Conservation (phyloP, 495 filamentous ascomycete genomes). For the Tuber umbilicatum region DNA sequence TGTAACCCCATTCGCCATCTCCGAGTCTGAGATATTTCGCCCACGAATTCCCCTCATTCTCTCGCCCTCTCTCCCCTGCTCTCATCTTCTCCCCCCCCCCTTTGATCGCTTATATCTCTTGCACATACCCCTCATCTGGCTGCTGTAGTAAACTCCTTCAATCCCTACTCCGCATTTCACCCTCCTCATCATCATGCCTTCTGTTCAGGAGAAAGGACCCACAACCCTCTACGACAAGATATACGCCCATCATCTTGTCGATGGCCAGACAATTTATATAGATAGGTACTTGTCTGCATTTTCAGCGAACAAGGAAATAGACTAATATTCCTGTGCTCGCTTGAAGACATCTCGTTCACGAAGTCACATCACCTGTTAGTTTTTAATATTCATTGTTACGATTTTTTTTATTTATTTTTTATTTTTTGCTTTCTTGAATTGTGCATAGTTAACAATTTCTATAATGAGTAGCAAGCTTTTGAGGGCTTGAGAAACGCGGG, state of each 20-base stretch:
- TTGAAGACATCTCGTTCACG: slow-evolving; percentile 93
- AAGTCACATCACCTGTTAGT: slow-evolving; percentile 87
- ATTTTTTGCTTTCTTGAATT: slow-evolving; percentile 7
- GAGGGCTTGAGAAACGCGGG: slow-evolving; percentile 84
- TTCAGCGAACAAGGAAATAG: slow-evolving; percentile 4
- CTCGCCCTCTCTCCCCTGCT: background rate
- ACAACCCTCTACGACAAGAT: slow-evolving; percentile 98
- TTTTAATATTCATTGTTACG: background rate
- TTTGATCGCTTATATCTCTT: background rate
- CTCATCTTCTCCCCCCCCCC: background rate
- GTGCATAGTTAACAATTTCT: background rate
- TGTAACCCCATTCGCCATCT: background rate
- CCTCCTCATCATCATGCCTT: slow-evolving; percentile 61
- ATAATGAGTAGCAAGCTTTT: slow-evolving; percentile 72
- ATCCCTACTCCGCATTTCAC: slow-evolving; percentile 4
- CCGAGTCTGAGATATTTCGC: background rate
- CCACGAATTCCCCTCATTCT: background rate
- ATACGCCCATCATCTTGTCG: slow-evolving; percentile 83
- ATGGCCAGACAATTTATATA: slow-evolving; percentile 93
- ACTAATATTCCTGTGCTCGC: slow-evolving; percentile 28
- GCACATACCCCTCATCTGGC: background rate
- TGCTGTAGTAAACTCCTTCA: background rate
- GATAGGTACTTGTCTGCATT: slow-evolving; percentile 48
- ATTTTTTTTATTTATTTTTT: slow-evolving; percentile 36
- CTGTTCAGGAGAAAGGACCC: slow-evolving; percentile 59